Evolutionary conservation across 148 eudicot genomes (phyloP).

Genomic region (Nepenthes gracilis): DNA sequence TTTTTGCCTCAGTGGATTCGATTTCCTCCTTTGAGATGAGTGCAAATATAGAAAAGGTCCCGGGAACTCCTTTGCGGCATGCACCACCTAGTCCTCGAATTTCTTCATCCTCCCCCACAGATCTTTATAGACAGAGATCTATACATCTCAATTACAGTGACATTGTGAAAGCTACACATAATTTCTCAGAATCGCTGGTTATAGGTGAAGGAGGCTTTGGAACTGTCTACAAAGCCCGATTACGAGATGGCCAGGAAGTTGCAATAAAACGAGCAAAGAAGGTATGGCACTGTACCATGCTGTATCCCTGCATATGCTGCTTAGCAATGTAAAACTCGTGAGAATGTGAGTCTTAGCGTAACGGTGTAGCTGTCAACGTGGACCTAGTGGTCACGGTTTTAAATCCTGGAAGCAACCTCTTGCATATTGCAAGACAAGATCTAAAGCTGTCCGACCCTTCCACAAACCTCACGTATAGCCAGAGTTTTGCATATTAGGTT

Average conservation of each 20-base stretch:
- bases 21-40: slow-evolving; percentile 51
- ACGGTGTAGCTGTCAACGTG: too few species aligned
- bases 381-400: too few species aligned
- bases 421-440: too few species aligned
- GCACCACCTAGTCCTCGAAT: slow-evolving; percentile 87
- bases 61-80: slow-evolving; percentile 60
- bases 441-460: too few species aligned
- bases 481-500: too few species aligned
- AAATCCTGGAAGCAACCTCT: too few species aligned
- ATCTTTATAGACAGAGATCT: slow-evolving; percentile 51
- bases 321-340: too few species aligned
- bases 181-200: slow-evolving; percentile 49
- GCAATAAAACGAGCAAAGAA: slow-evolving; percentile 92
- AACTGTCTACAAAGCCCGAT: slow-evolving; percentile 73
- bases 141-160: slow-evolving; percentile 64
- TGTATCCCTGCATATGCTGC: background rate
- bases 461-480: too few species aligned
- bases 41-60: slow-evolving; percentile 35
- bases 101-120: slow-evolving; percentile 40
- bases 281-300: slow-evolving; percentile 30
- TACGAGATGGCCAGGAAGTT: slow-evolving; percentile 70
- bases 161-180: slow-evolving; percentile 59
- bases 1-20: slow-evolving; percentile 47
- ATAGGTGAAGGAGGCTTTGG: slow-evolving; percentile 98
- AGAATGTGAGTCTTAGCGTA: too few species aligned